phyloP scores from a whole-genome alignment of 139 green algal genomes.

The Auxenochlorella pyrenoidosa region DNA sequence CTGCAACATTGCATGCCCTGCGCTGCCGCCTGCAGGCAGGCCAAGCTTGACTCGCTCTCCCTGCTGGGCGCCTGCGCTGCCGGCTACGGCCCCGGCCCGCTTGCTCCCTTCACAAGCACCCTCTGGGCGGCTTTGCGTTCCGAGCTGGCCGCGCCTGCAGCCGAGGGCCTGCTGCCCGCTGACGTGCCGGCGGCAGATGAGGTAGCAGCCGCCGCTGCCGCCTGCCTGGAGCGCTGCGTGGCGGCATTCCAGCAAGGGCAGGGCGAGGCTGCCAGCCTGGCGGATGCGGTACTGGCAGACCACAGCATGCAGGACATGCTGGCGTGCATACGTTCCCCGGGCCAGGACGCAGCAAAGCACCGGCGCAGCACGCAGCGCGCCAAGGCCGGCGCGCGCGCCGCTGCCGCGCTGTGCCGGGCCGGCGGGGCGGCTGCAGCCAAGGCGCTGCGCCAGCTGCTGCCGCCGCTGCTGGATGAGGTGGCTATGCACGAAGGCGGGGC shows the following conservation, averaged over 20 bases:
- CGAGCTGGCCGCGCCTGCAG: slow-evolving; percentile 24
- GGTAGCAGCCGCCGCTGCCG: background rate
- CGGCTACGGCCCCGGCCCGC: slow-evolving; percentile 3
- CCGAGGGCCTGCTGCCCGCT: slow-evolving; percentile 20
- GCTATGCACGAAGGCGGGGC: background rate
- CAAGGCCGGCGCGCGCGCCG: background rate
- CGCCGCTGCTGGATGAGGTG: slow-evolving; percentile 7
- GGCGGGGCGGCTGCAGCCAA: background rate
- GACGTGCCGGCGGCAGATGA: slow-evolving; percentile 16
- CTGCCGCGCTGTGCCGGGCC: background rate
- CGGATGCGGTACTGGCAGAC: slow-evolving; percentile 16
- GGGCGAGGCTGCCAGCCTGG: background rate
- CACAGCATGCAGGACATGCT: slow-evolving; percentile 11
- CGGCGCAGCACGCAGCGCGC: slow-evolving; percentile 21
- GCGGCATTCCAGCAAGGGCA: slow-evolving; percentile 1
- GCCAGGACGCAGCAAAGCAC: background rate
- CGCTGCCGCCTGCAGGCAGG: slow-evolving; percentile 33
- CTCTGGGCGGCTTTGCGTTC: slow-evolving; percentile 18
- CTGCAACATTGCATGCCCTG: background rate
- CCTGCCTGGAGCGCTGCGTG: slow-evolving; percentile 18
- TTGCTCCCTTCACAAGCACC: slow-evolving; percentile 5
- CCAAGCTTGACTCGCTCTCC: slow-evolving; percentile 50
- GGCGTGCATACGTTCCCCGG: background rate
- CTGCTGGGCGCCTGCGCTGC: slow-evolving; percentile 25
- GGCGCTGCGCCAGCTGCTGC: slow-evolving; percentile 11